Conservation (phyloP, 352 stramenopile species). For the Pelagophyceae sp. region DNA sequence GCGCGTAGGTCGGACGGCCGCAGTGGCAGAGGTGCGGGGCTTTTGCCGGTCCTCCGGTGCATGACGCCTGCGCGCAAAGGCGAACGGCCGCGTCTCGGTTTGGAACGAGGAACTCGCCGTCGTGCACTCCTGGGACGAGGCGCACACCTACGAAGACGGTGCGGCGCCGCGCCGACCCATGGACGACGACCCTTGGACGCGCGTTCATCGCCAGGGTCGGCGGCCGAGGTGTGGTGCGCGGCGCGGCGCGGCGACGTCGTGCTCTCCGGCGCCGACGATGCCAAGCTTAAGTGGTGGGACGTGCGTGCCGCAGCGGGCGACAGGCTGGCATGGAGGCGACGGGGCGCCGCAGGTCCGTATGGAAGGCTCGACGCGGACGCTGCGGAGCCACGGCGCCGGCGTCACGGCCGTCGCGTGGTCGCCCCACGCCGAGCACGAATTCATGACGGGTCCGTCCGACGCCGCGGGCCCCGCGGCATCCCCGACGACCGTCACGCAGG, state of each 20-base stretch:
- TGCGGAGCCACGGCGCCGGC: slow-evolving; percentile 12
- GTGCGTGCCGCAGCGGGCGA: too few species aligned
- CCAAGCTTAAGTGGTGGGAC: slow-evolving; percentile 5
- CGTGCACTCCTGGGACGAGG: not conserved
- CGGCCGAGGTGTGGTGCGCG: slow-evolving; percentile 8
- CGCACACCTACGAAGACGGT: not conserved
- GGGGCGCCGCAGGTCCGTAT: too few species aligned
- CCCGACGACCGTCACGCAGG: not conserved
- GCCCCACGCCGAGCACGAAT: not conserved
- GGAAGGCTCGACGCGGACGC: too few species aligned
- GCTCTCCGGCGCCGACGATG: slow-evolving; percentile 7
- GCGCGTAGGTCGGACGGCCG: too few species aligned
- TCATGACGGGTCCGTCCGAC: not conserved
- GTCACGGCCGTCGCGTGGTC: not conserved
- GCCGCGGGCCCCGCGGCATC: not conserved
- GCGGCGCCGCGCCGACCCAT: too few species aligned
- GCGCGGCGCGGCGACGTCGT: not conserved
- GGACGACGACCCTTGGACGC: too few species aligned
- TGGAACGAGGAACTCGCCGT: not conserved
- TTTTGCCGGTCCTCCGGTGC: not conserved
- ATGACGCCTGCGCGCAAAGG: not conserved
- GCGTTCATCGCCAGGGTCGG: too few species aligned
- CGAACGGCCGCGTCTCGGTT: not conserved
- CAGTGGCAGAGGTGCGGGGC: not conserved
- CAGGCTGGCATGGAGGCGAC: too few species aligned